phyloP scores from a whole-genome alignment of 2,329 filamentous ascomycete species.

The Fusarium anguioides region DNA sequence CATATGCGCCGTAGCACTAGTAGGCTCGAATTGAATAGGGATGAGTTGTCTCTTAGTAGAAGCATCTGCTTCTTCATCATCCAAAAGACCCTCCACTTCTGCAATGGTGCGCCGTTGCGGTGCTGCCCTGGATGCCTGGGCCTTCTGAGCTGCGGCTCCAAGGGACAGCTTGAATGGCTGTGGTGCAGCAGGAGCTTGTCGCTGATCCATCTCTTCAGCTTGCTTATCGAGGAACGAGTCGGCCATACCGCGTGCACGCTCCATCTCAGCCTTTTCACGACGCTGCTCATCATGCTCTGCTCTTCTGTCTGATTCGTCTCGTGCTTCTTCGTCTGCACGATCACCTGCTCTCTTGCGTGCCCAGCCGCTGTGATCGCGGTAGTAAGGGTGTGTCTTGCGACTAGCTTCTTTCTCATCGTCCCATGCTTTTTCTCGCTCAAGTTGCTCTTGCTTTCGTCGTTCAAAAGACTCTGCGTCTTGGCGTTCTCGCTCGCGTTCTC shows the following conservation, averaged over 20 bases:
- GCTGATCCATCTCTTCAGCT: slow-evolving; percentile 76
- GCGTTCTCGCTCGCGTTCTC: slow-evolving; percentile 83
- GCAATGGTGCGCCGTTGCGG: slow-evolving; percentile 82
- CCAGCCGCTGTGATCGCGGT: slow-evolving; percentile 87
- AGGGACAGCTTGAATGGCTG: slow-evolving; percentile 93
- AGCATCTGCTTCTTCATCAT: slow-evolving; percentile 89
- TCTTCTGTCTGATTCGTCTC: slow-evolving; percentile 85
- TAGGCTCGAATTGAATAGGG: slow-evolving; percentile 83
- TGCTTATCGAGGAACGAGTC: slow-evolving; percentile 91
- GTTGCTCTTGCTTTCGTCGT: slow-evolving; percentile 74
- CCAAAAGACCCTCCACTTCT: slow-evolving; percentile 92
- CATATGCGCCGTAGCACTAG: slow-evolving; percentile 70
- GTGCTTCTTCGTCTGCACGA: slow-evolving; percentile 76
- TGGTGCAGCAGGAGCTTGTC: slow-evolving; percentile 63
- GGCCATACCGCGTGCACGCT: slow-evolving; percentile 84
- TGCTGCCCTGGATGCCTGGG: slow-evolving; percentile 65
- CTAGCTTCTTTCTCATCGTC: slow-evolving; percentile 88
- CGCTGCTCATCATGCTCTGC: slow-evolving; percentile 81
- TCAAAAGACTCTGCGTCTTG: slow-evolving; percentile 76
- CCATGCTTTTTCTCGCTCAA: slow-evolving; percentile 76
- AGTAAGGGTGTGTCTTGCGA: slow-evolving; percentile 82
- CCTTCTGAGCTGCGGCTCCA: slow-evolving; percentile 84
- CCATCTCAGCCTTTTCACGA: slow-evolving; percentile 75
- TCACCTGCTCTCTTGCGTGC: slow-evolving; percentile 81
- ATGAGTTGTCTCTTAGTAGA: slow-evolving; percentile 79